Evolutionary conservation across 768 basidiomycete species (phyloP), one percentile per base, ranked within the genome.

Genomic region (Trametes cubensis): DNA sequence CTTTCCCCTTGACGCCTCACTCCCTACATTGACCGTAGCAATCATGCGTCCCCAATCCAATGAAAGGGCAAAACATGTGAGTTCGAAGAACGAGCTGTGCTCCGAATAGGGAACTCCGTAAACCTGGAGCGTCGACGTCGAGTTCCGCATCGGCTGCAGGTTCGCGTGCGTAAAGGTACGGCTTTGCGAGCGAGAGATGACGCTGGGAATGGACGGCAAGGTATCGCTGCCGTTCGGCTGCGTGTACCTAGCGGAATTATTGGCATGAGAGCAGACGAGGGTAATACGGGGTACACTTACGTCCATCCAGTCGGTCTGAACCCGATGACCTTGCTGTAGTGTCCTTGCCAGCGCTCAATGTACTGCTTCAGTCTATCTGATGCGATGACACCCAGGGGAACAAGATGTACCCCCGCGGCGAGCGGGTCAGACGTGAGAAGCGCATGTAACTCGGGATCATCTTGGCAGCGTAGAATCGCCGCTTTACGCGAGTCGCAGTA

Each of bases 301-400:
- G 93, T 92, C 96, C 96, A 98, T 39, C 97, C 97, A 0, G 97
- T 98, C 0, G 97, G 97, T 60, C 95, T 78, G 66, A 98, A 90
- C 0, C 89, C 95, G 14, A 97, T 80, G 1, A 85, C 84, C 55
- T 83, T 86, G 50, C 80, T 82, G 71, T 89, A 98, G 14, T 77
- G 80, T 5, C 85, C 85, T 55, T 88, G 84, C 70, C 87, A 93
- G 6, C 85, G 85, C 45, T 86, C 85, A 21, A 92, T 76, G 69
- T 99, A 98, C 2, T 77, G 75, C 70, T 86, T 85, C 38, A 99
- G 80, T 58, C 83, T 82, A 67, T 98, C 95, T 0, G 86, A 83
- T 3, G 85, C 83, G 61, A 98, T 87, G 48, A 85, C 76, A 15
- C 82, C 80, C 10, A 99, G 78, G 1, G 95, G 94, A 4, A 96